phyloP scores from a whole-genome alignment of 2,329 filamentous ascomycete genomes.

The Cercospora zeina region DNA sequence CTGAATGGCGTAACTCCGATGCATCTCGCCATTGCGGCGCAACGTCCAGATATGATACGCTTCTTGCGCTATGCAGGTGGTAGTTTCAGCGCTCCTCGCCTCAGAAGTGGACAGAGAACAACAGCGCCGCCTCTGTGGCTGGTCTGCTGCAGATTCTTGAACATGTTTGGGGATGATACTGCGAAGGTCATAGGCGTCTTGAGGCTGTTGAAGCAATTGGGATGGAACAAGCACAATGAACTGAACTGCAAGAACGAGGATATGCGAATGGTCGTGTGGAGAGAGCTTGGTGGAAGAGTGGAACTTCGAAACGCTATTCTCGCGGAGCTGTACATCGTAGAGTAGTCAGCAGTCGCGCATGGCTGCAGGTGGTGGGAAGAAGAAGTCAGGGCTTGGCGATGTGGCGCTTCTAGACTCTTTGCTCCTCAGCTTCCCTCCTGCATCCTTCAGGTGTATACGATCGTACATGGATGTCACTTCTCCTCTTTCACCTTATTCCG shows the following conservation, averaged over 20 bases:
- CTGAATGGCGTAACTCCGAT: constrained; percentile 13
- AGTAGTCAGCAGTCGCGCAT: neutral
- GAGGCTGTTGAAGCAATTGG: neutral
- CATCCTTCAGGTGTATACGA: neutral
- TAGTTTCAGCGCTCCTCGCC: neutral
- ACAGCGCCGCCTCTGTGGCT: constrained; percentile 13
- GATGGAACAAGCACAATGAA: neutral
- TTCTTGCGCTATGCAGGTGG: neutral
- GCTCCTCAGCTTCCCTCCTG: neutral
- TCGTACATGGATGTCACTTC: no score
- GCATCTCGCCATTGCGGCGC: constrained; percentile 14
- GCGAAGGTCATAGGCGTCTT: neutral
- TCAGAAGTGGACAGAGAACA: neutral
- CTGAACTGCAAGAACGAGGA: neutral
- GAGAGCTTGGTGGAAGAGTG: neutral
- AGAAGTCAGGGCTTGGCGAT: neutral
- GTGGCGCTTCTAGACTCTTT: neutral
- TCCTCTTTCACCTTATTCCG: neutral
- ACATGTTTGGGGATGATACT: constrained; percentile 4
- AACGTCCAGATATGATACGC: constrained; percentile 2
- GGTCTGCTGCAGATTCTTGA: constrained; percentile 6
- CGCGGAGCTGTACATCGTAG: constrained; percentile 8
- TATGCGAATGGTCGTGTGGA: neutral
- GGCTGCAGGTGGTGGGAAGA: neutral
- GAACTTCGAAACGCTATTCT: constrained; percentile 1